phyloP scores from a whole-genome alignment of 768 basidiomycete species.

The Suillus occidentalis region DNA sequence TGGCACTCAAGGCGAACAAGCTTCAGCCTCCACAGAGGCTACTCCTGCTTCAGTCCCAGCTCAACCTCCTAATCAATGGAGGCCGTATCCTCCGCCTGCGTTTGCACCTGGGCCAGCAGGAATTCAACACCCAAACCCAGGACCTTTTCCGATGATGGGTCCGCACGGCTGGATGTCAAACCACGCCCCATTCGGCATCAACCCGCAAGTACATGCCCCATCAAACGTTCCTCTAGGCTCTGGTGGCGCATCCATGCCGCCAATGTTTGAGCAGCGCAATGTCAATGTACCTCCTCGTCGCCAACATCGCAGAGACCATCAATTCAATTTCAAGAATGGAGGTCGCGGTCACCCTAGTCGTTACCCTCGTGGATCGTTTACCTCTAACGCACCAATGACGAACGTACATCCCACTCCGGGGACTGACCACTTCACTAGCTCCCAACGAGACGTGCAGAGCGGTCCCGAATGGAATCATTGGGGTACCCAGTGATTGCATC shows the following conservation, averaged over 20 bases:
- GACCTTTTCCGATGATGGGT: conserved; percentile 19
- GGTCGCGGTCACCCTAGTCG: conserved; percentile 22
- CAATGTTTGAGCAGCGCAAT: conserved; percentile 24
- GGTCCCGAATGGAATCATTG: conserved; percentile 3
- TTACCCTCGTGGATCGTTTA: conserved; percentile 16
- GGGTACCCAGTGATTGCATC: background rate
- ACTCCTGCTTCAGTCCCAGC: conserved; percentile 26
- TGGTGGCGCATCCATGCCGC: conserved; percentile 15
- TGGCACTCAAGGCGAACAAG: conserved; percentile 35
- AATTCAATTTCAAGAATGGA: conserved; percentile 25
- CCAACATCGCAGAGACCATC: conserved; percentile 32
- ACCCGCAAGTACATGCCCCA: conserved; percentile 17
- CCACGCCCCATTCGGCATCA: conserved; percentile 23
- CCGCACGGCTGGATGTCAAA: conserved; percentile 28
- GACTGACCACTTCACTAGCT: background rate
- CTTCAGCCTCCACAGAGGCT: conserved; percentile 14
- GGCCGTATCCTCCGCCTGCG: conserved; percentile 30
- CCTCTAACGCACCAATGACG: background rate
- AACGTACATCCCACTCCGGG: background rate
- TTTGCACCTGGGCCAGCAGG: conserved; percentile 21
- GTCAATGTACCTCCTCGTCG: conserved; percentile 27
- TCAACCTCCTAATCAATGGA: conserved; percentile 34
- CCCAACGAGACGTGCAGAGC: background rate
- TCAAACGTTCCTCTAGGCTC: conserved; percentile 17
- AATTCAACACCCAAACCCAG: conserved; percentile 31